These are phyloP conservation scores for Fusarium veterinarium DNA, from an alignment of 2,329 filamentous ascomycete species.

Conservation along the genomic window DNA sequence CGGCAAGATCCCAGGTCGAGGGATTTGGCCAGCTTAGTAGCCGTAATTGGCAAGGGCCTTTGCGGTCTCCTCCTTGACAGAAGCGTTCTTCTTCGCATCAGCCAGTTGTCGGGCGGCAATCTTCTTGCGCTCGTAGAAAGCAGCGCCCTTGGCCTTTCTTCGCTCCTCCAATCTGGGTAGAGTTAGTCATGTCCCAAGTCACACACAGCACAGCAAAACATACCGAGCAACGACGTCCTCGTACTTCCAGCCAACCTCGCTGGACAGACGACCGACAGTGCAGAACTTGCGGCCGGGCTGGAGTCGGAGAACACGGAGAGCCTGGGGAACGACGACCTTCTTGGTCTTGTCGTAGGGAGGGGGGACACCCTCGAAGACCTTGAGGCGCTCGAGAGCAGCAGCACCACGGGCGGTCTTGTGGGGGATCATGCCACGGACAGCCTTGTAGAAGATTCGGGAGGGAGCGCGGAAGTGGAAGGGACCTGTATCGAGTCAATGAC, in stretches of 20 bases:
- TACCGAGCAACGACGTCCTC: constrained; percentile 98
- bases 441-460: constrained; percentile 99
- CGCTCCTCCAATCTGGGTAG: constrained; percentile 90
- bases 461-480: constrained; percentile 99
- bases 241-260: constrained; percentile 99
- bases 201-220: constrained; percentile 55
- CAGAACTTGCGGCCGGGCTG: constrained; percentile 99
- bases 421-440: constrained; percentile 99
- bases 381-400: constrained; percentile 96
- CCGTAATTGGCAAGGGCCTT: constrained; percentile 89
- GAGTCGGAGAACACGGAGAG: constrained; percentile 93
- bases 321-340: constrained; percentile 99
- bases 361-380: constrained; percentile 99
- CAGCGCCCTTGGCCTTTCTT: constrained; percentile 98
- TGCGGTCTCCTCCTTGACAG: constrained; percentile 86
- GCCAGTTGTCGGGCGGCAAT: constrained; percentile 88
- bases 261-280: constrained; percentile 96
- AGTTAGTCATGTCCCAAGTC: constrained; percentile 29
- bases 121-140: constrained; percentile 99
- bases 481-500: constrained; percentile 65
- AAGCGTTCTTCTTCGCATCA: constrained; percentile 92
- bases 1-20: constrained; percentile 44
- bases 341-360: constrained; percentile 99
- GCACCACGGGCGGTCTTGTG: constrained; percentile 99
- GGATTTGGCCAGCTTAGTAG: constrained; percentile 73